These are phyloP conservation scores for Podospora pseudocomata DNA, from an alignment of 495 filamentous ascomycete species.

Conservation along the genomic window DNA sequence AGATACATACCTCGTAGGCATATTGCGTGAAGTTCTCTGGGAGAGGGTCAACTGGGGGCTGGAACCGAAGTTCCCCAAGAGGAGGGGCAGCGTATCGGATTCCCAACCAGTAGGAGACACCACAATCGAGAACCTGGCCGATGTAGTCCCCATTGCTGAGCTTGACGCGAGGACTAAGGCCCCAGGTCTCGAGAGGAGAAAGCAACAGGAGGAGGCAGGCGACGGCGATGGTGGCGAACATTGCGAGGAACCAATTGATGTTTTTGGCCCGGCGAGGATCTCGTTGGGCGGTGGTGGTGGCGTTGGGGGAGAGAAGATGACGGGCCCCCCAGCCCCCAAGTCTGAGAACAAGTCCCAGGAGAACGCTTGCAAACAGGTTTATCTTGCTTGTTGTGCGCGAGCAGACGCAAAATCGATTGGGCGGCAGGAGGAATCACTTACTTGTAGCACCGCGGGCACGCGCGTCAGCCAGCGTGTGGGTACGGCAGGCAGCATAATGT, in stretches of 20 bases:
- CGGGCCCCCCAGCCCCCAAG: background rate
- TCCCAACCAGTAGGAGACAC: conserved; percentile 40
- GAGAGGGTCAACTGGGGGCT: conserved; percentile 34
- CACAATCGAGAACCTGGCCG: conserved; percentile 25
- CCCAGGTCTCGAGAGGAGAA: background rate
- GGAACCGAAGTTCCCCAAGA: conserved; percentile 35
- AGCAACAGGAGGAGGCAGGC: background rate
- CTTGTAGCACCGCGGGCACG: background rate
- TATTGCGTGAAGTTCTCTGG: background rate
- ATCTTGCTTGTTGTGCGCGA: background rate
- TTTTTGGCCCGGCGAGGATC: background rate
- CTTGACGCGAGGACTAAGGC: conserved; percentile 14
- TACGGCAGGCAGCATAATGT: background rate
- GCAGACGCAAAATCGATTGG: background rate
- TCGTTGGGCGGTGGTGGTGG: background rate
- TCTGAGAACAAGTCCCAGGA: background rate
- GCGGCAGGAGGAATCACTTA: background rate
- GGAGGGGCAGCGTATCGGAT: conserved; percentile 45
- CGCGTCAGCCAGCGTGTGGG: background rate
- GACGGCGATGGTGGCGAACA: background rate
- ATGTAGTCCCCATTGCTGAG: conserved; percentile 41
- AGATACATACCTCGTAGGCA: conserved; percentile 35
- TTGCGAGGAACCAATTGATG: background rate
- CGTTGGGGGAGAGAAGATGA: background rate
- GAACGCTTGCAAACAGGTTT: background rate